These are phyloP conservation scores for Aspergillus sp. DNA, from an alignment of 2,329 filamentous ascomycete genomes.

Conservation along the genomic window DNA sequence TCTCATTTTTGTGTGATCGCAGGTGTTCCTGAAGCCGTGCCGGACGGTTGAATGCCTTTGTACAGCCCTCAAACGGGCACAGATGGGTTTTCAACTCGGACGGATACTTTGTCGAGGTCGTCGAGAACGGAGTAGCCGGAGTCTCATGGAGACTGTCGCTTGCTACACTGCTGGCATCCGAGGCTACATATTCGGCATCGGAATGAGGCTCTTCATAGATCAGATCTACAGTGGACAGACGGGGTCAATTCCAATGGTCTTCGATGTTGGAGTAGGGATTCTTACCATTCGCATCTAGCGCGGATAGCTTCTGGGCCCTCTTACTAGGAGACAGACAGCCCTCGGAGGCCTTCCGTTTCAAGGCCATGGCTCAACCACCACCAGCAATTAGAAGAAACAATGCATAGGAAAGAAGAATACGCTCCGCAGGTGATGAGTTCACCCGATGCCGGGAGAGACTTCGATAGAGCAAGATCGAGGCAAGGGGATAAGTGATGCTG, in stretches of 20 bases:
- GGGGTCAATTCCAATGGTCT: constrained; percentile 18
- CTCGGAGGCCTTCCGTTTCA: constrained; percentile 34
- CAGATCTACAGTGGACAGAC: constrained; percentile 35
- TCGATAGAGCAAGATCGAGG: constrained; percentile 1
- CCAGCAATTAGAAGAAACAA: not conserved
- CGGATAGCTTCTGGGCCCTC: constrained; percentile 27
- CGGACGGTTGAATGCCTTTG: constrained; percentile 83
- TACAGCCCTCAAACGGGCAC: constrained; percentile 72
- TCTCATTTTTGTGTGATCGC: constrained; percentile 80
- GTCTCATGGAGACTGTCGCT: constrained; percentile 42
- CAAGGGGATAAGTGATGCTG: constrained; percentile 2
- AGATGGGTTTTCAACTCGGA: constrained; percentile 73
- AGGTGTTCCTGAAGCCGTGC: constrained; percentile 76
- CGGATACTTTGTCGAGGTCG: constrained; percentile 49
- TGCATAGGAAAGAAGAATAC: constrained; percentile 5
- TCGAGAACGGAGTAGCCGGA: constrained; percentile 51
- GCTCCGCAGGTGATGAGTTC: not conserved
- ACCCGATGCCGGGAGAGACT: not conserved
- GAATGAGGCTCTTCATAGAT: constrained; percentile 33
- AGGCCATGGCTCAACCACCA: constrained; percentile 26
- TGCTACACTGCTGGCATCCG: constrained; percentile 26
- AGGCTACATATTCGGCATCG: constrained; percentile 31
- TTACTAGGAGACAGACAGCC: constrained; percentile 25
- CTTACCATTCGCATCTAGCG: constrained; percentile 30
- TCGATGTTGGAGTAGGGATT: constrained; percentile 4